Evolutionary conservation across 2,329 filamentous ascomycete genomes (phyloP).

Genomic region (Beauveria medogensis): DNA sequence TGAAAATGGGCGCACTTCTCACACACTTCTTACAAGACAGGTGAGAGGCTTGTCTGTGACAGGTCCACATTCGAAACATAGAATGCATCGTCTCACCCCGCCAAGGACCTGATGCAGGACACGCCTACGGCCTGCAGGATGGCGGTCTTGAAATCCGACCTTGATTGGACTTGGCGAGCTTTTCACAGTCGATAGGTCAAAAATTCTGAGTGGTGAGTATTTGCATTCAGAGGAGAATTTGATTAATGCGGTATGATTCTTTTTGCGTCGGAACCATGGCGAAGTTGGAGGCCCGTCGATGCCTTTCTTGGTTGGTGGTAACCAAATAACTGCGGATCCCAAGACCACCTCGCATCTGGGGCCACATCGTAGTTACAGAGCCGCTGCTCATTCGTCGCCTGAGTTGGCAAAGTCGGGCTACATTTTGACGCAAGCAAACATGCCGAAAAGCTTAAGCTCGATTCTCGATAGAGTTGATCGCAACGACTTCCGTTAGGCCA

Average conservation of each 20-base stretch:
- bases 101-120: background rate
- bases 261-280: background rate
- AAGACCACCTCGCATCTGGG: background rate
- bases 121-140: background rate
- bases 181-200: background rate
- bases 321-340: background rate
- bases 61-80: constrained; percentile 7
- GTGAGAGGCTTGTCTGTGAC: constrained; percentile 5
- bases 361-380: background rate
- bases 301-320: background rate
- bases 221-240: background rate
- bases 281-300: background rate
- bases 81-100: background rate
- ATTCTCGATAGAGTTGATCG: background rate
- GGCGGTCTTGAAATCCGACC: background rate
- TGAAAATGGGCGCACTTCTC: constrained; percentile 5
- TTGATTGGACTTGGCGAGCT: background rate
- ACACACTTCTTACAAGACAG: constrained; percentile 9
- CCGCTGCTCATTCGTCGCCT: background rate
- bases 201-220: background rate
- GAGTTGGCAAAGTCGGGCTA: background rate
- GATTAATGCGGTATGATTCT: background rate
- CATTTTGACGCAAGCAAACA: background rate
- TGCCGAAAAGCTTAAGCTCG: background rate
- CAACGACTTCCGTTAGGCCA: background rate